Base-by-base conservation (phyloP, 2,329 filamentous ascomycete species). In the Talaromyces marneffei region DNA sequence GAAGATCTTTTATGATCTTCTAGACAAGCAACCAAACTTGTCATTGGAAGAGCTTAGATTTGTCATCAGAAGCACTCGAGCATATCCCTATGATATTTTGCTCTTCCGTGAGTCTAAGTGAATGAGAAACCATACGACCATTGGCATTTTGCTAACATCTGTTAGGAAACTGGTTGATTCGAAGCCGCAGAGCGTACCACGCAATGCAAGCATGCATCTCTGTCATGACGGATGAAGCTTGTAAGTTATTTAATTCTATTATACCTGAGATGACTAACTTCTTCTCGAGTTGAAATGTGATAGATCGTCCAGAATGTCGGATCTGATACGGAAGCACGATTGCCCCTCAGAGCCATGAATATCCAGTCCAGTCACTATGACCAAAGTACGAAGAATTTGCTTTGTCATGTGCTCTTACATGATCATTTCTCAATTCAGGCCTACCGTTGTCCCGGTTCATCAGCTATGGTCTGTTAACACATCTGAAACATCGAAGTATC, bases 31-130 rank as follows among this genome's bases (percentile, higher is more conserved):
- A 33, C 62, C 66, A 23, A 64, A 60, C 44, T 55, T 71, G 18
- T 69, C 62, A 46, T 46, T 50, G 46, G 62, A 60, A 7, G 68
- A 71, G 50, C 66, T 67, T 39, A 55, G 50, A 31, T 35, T 67
- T 14, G 16, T 71, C 12, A 59, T 71, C 31, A 54, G 56, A 16
- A 46, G 55, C 16, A 66, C 62, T 12, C 46, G 62, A 33, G 67
- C 65, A 27, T 59, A 61, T 31, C 62, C 65, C 14, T 40, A 64
- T 20, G 68, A 71, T 60, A 66, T 68, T 9, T 50, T 66, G 39
- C 37, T 57, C 25, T 69, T 71, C 61, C 71, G 69, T 71, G 65
- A 64, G 69, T 69, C 23, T 14, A 35, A 48, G 25, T 46, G 25
- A 37, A 53, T 29, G 39, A 12, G 9, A 20, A 40, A 40, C 6